Percentiles rank a stretch among this genome's conserved stretches.
These are phyloP conservation scores for Penicillium turbatum DNA, from an alignment of 495 filamentous ascomycete species.

Conservation along the genomic window DNA sequence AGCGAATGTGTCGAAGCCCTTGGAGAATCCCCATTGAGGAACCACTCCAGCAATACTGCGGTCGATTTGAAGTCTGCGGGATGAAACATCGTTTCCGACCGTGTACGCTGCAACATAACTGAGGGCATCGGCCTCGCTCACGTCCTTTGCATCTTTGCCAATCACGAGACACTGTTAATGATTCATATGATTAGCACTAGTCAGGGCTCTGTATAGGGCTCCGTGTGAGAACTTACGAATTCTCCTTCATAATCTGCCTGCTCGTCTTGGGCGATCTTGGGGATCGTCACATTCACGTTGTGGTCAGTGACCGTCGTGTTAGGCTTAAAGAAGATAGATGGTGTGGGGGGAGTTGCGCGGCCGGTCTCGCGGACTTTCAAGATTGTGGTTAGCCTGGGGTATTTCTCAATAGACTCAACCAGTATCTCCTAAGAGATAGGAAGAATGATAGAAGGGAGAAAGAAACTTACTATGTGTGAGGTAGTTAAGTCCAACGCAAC, in stretches of 20 bases:
- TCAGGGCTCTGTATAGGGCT: no score
- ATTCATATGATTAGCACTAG: background rate
- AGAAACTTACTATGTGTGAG: constrained; percentile 35
- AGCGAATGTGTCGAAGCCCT: constrained; percentile 58
- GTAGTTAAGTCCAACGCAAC: constrained; percentile 39
- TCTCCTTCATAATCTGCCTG: constrained; percentile 52
- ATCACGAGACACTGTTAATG: constrained; percentile 42
- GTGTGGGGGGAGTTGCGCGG: constrained; percentile 39
- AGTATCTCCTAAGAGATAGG: no score
- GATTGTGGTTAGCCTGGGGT: background rate
- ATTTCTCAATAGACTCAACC: no score
- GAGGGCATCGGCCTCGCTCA: constrained; percentile 57
- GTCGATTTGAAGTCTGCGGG: constrained; percentile 51
- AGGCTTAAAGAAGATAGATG: constrained; percentile 49
- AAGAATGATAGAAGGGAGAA: background rate
- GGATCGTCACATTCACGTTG: constrained; percentile 36
- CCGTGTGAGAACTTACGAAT: constrained; percentile 25
- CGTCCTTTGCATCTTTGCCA: constrained; percentile 57
- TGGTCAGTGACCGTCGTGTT: constrained; percentile 39
- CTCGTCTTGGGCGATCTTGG: constrained; percentile 45
- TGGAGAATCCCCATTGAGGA: constrained; percentile 66
- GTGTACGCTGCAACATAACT: constrained; percentile 65
- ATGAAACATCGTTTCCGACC: constrained; percentile 67
- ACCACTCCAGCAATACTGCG: constrained; percentile 34
- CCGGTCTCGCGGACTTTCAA: constrained; percentile 44